A percentile compares a stretch with the other conserved stretches of the same genome.
Evolutionary conservation across 306 rosid genomes (phyloP).

Genomic region (Abrus pulchellus): DNA sequence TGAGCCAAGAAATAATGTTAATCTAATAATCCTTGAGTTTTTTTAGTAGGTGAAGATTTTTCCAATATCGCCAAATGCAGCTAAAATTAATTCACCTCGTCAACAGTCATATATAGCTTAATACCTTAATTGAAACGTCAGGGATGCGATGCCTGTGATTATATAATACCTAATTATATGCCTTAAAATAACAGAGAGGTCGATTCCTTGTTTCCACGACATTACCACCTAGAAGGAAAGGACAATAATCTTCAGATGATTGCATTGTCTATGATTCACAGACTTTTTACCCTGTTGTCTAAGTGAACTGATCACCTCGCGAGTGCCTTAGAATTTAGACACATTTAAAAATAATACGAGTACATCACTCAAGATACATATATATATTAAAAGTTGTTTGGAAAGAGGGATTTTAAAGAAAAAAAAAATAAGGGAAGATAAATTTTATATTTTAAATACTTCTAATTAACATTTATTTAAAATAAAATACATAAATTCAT

Average conservation of each 20-base stretch:
- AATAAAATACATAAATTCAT: too few species aligned
- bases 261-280: constrained; percentile 7
- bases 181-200: neutral
- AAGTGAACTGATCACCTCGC: neutral
- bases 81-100: constrained; percentile 29
- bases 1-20: neutral
- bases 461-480: too few species aligned
- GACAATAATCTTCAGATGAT: constrained; percentile 36
- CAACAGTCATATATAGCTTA: constrained; percentile 2
- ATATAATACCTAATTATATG: neutral
- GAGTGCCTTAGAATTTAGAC: neutral
- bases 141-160: neutral
- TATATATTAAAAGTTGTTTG: too few species aligned
- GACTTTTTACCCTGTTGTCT: constrained; percentile 34
- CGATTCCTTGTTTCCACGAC: constrained; percentile 33
- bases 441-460: too few species aligned
- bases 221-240: constrained; percentile 48
- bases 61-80: constrained; percentile 25
- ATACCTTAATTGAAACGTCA: constrained; percentile 31
- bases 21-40: constrained; percentile 18
- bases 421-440: too few species aligned
- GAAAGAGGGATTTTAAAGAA: too few species aligned
- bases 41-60: neutral
- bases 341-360: neutral
- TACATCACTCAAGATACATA: neutral